phyloP scores from a whole-genome alignment of 441 rosid species.

The California macrophylla region DNA sequence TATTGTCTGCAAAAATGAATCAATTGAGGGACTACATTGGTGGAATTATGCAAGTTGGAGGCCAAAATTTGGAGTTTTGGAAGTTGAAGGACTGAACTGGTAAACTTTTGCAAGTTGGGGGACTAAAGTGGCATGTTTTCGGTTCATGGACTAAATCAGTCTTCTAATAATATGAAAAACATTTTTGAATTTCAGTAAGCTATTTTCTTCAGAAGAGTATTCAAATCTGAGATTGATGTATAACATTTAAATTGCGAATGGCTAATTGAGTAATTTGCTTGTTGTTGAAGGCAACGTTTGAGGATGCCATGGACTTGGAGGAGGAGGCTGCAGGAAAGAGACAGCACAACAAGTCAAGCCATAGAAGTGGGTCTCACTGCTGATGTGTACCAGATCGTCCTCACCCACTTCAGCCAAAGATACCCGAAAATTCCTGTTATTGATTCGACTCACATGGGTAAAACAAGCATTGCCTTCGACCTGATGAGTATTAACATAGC shows the following conservation, averaged over 20 bases:
- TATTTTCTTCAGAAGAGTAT: background rate
- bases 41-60: background rate
- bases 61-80: background rate
- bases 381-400: constrained; percentile 59
- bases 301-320: constrained; percentile 66
- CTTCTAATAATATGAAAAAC: background rate
- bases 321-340: constrained; percentile 79
- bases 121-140: too few species aligned
- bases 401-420: constrained; percentile 95
- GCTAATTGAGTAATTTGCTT: background rate
- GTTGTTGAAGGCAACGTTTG: constrained; percentile 72
- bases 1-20: background rate
- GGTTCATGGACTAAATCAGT: too few species aligned
- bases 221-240: background rate
- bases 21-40: background rate
- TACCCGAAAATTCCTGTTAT: constrained; percentile 80
- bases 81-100: background rate
- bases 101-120: background rate
- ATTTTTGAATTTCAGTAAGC: background rate
- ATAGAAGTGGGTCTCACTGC: constrained; percentile 60
- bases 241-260: background rate
- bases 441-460: constrained; percentile 67
- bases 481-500: constrained; percentile 89
- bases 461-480: constrained; percentile 84
- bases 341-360: constrained; percentile 95